Base-by-base conservation (phyloP, 1,284 basidiomycete species). In the Ceratobasidium sp. region DNA sequence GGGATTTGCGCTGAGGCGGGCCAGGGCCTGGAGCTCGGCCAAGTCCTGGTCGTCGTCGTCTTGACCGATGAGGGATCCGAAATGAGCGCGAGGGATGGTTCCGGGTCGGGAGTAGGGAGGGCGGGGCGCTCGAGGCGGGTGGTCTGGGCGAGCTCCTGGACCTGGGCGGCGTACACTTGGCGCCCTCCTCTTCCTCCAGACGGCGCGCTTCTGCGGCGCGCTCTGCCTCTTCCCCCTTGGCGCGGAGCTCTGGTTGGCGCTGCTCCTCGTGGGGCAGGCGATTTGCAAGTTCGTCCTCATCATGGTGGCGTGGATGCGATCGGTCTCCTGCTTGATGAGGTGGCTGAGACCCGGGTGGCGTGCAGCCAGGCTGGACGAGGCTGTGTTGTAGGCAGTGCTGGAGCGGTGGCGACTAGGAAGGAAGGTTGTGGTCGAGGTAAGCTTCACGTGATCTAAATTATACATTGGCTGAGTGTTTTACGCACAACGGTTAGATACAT, bases 81-180 rank as follows among this genome's bases (percentile, higher is more conserved):
- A n/a, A 61, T 56, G 46, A 72, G 69, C 19, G 69, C 46, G 56
- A 72, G 69, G 43, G 56, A 43, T 8, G 41, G n/a, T 14, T 72
- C 69, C 22, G 69, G 58, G 37, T 72, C 58, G 46, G 69, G 69
- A 34, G 62, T 61, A 31, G 69, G 69, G 4, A 72, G 69, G 16
- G 69, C 69, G 27, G 58, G 58, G 58, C 69, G 69, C 69, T 51
- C 69, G 24, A 61, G 69, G 24, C 69, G 56, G 58, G 56, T 58
- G 13, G 69, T 58, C 56, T 72, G n/a, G 53, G 56, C 69, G 46
- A 72, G 69, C 46, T 72, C 69, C 24, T 72, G 58, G 43, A 58
- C 69, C 69, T 72, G 69, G 29, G 58, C 58, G n/a, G 56, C 56
- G n/a, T 58, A 43, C 41, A 72, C 58, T 72, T 72, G 58, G 69